Base-by-base conservation (phyloP, 257 asterid genomes). In the Capsicum rhomboideum region DNA sequence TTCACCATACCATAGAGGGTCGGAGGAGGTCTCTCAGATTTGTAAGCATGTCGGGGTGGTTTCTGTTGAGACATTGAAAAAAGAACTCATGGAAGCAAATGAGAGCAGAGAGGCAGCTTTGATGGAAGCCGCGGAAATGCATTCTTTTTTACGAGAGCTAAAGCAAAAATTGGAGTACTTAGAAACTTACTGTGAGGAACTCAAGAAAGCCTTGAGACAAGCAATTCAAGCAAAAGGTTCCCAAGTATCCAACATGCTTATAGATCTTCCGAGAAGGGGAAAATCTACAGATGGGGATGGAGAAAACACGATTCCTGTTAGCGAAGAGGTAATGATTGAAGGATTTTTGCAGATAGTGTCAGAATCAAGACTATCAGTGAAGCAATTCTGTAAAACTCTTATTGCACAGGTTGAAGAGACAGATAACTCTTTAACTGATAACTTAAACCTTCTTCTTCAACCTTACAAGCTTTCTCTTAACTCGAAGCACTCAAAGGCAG, bases 321-420 rank as follows among this genome's bases (percentile, higher is more conserved):
- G 86, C 46, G 94, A 91, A 44, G 94, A 92, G 69, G 96, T 86
- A 23, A 93, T 93, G 97, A 90, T 90, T 31, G 98, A 96, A 88
- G 98, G 97, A 0, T 94, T 93, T 87, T 23, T 96, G 91, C 99
- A 96, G 87, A 87, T 92, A 6, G 95, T 92, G 18, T 92, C 98
- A 0, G 99, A 96, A 87, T 91, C 99, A 37, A 92, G 98, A 77
- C 79, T 93, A 54, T 92, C 99, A 0, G 97, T 93, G 13, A 93
- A 90, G 88, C 98, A 94, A 83, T 93, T 96, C 87, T 94, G 98
- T 93, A 94, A 92, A 89, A 86, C 88, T 10, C 89, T 96, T 4
- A 55, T 92, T 4, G 88, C 86, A 1, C 98, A 88, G 78, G 84
- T 90, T 7, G 90, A 91, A 20, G 97, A 90, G 74, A 85, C 86